Conservation (phyloP, 768 basidiomycete species). For the Saitozyma podzolica region DNA sequence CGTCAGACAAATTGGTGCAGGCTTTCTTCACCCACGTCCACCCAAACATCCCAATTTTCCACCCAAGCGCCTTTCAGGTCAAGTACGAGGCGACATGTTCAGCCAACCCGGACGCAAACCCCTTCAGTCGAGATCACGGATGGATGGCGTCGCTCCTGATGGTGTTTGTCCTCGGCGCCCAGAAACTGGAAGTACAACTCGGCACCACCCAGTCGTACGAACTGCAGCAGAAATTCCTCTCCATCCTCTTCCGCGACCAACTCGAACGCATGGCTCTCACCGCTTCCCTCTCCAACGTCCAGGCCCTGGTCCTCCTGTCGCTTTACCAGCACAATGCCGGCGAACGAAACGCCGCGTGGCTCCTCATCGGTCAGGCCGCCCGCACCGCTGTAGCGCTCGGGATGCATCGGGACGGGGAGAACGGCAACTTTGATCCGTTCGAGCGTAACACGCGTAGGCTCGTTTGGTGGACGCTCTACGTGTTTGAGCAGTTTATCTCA, state of each 20-base stretch:
- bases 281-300: slow-evolving; percentile 18
- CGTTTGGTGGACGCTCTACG: slow-evolving; percentile 18
- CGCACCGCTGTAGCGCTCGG: slow-evolving; percentile 19
- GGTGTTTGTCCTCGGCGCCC: slow-evolving; percentile 15
- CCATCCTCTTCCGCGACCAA: slow-evolving; percentile 15
- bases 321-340: slow-evolving; percentile 26
- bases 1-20: not conserved
- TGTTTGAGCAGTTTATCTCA: slow-evolving; percentile 15
- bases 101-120: not conserved
- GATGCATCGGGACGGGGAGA: slow-evolving; percentile 21
- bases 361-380: slow-evolving; percentile 16
- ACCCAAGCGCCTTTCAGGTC: slow-evolving; percentile 13
- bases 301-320: slow-evolving; percentile 14
- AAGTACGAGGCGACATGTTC: slow-evolving; percentile 11
- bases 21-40: slow-evolving; percentile 19
- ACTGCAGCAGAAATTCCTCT: slow-evolving; percentile 16
- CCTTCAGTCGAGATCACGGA: not conserved
- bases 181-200: slow-evolving; percentile 5
- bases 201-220: not conserved
- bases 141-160: slow-evolving; percentile 12
- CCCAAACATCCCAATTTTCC: slow-evolving; percentile 15
- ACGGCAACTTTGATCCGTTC: slow-evolving; percentile 13
- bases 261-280: slow-evolving; percentile 11
- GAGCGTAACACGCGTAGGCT: slow-evolving; percentile 15
- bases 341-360: slow-evolving; percentile 20